These are phyloP conservation scores for Dorcoceras hygrometricum DNA, from an alignment of 257 asterid species.

Conservation along the genomic window DNA sequence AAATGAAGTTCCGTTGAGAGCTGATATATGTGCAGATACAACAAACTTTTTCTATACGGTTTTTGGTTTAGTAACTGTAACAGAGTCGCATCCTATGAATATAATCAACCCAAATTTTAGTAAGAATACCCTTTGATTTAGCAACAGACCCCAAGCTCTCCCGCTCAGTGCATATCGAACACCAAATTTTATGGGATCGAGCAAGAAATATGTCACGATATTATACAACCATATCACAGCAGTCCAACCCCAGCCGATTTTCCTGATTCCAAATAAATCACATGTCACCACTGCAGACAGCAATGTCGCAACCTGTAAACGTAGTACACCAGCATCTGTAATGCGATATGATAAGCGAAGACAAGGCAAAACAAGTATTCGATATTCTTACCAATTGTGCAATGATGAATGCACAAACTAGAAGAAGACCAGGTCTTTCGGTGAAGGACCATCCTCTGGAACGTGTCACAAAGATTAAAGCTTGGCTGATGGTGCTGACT, in stretches of 20 bases:
- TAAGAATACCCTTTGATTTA: conserved; percentile 30
- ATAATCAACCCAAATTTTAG: not conserved
- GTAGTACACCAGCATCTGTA: not conserved
- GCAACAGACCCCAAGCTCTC: conserved; percentile 45
- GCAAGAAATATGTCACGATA: conserved; percentile 38
- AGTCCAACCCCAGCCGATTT: conserved; percentile 52
- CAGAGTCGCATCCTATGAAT: not conserved
- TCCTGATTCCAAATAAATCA: conserved; percentile 34
- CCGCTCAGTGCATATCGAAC: conserved; percentile 48
- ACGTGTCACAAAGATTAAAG: conserved; percentile 53
- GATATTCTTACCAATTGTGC: conserved; percentile 52
- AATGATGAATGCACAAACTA: conserved; percentile 49
- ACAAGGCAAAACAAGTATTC: not conserved
- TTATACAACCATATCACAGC: conserved; percentile 50
- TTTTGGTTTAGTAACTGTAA: not conserved
- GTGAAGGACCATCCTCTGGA: conserved; percentile 47
- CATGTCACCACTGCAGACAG: conserved; percentile 44
- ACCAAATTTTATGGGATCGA: conserved; percentile 47
- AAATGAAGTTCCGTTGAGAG: not conserved
- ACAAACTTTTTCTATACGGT: not conserved
- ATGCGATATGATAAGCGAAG: not conserved
- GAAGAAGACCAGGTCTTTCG: conserved; percentile 61
- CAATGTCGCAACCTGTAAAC: conserved; percentile 49
- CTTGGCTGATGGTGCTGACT: conserved; percentile 64
- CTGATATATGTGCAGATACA: not conserved